Base-by-base conservation (phyloP, 2,329 filamentous ascomycete genomes). In the Exserohilum rostratum region DNA sequence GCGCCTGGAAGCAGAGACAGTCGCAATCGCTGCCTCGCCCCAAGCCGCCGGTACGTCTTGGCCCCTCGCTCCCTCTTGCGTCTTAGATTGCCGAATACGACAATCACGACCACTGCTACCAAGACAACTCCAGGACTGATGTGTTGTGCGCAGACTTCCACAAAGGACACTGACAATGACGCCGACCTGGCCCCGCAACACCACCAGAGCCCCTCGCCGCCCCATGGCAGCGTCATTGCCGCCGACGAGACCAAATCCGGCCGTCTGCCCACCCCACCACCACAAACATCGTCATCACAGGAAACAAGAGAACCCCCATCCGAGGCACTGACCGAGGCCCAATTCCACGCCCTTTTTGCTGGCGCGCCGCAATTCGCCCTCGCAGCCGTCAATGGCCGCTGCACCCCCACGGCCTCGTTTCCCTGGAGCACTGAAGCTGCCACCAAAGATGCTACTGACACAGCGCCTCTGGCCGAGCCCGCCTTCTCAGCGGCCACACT, bases 311-410 rank as follows among this genome's bases (percentile, higher is more conserved):
- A 55, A n/a, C 56, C 64, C 1, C 62, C 62, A 20, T 33, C 48
- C n/a, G 58, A 66, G 7, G 22, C 53, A 0, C 53, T 75, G 20
- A 66, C 55, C 64, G 80, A 85, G 40, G 77, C 79, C 35, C 85
- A 89, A 61, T 77, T 90, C 46, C 85, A 87, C 75, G 85, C 86
- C 72, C 82, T 90, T 66, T 91, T 90, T 78, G 89, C 87, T 22
- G 88, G 88, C n/a, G 88, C 88, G 38, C 88, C 88, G 59, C 87
- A 90, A 70, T 90, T 88, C 77, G 87, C 86, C 71, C 82, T 85
- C 61, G 81, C 84, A 47, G 82, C 80, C 53, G 82, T 85, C 63
- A 83, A 83, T 80, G 69, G 82, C 81, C 54, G 85, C 81, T 83
- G 84, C 18, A 82, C 85, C 63, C 87, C 87, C 18, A 85, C 80